These are phyloP conservation scores for Cryptosporidium baileyi DNA, from an alignment of 169 alveolate genomes.

Conservation along the genomic window DNA sequence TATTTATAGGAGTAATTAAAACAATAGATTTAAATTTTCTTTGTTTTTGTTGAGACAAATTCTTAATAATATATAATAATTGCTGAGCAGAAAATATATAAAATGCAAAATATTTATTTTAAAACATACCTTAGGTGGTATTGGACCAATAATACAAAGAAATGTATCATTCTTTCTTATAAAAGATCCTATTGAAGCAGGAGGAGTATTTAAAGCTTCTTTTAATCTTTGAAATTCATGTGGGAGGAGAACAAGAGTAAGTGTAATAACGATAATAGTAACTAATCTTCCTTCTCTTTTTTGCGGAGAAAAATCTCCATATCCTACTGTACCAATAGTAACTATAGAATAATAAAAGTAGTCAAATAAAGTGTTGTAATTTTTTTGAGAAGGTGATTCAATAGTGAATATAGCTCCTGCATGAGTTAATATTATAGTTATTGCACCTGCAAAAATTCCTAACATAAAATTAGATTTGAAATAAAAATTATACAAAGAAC, in stretches of 20 bases:
- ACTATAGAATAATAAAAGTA: slow-evolving; percentile 72
- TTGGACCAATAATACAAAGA: slow-evolving; percentile 71
- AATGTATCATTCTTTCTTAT: slow-evolving; percentile 68
- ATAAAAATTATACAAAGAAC: neutral
- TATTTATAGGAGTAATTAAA: neutral
- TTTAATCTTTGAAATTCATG: slow-evolving; percentile 72
- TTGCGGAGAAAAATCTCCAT: slow-evolving; percentile 73
- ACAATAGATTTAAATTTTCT: slow-evolving; percentile 20
- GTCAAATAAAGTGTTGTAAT: slow-evolving; percentile 61
- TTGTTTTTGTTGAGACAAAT: slow-evolving; percentile 16
- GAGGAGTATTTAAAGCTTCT: slow-evolving; percentile 71
- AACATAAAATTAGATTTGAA: neutral
- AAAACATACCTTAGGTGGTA: slow-evolving; percentile 68
- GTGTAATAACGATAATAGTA: slow-evolving; percentile 65
- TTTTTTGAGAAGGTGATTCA: slow-evolving; percentile 63
- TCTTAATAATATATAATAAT: neutral
- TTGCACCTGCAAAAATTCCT: slow-evolving; percentile 53
- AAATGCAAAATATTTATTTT: neutral
- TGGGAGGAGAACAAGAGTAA: slow-evolving; percentile 69
- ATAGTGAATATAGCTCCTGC: slow-evolving; percentile 75
- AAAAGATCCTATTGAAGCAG: slow-evolving; percentile 66
- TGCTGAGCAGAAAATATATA: neutral
- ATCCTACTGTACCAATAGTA: slow-evolving; percentile 73
- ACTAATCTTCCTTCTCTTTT: slow-evolving; percentile 71
- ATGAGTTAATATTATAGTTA: slow-evolving; percentile 69